Conservation (phyloP, 768 basidiomycete genomes). For the Boletus rufocinnamomeus region DNA sequence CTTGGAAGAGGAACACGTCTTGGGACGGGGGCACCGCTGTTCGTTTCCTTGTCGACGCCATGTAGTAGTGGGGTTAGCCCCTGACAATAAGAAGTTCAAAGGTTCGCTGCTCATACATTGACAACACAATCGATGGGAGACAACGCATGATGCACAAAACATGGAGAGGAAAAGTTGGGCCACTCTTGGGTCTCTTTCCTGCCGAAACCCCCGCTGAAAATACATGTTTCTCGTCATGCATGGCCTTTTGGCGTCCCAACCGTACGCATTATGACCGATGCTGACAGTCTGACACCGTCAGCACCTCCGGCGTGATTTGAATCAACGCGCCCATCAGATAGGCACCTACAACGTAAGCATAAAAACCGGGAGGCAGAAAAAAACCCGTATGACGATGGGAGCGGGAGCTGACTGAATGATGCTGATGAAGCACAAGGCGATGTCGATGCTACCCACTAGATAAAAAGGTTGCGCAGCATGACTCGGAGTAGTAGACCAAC, state of each 20-base stretch:
- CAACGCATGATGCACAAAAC: too few relatives aligned
- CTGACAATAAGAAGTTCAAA: not conserved
- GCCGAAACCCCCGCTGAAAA: not conserved
- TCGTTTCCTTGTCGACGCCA: slow-evolving; percentile 36
- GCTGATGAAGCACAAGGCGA: slow-evolving; percentile 5
- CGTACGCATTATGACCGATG: not conserved
- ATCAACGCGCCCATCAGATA: not conserved
- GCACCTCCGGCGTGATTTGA: not conserved
- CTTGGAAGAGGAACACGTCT: slow-evolving; percentile 45
- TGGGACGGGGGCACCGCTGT: slow-evolving; percentile 30
- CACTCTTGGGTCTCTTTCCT: not conserved
- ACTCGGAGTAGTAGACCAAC: not conserved
- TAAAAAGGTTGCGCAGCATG: not conserved
- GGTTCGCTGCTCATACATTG: not conserved
- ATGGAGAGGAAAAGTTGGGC: not conserved
- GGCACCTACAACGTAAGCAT: not conserved
- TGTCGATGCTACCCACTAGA: not conserved
- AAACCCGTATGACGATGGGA: not conserved
- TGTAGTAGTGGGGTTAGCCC: slow-evolving; percentile 11
- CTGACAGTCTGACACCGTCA: not conserved
- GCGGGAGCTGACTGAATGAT: not conserved
- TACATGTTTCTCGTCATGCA: not conserved
- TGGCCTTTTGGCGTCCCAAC: not conserved
- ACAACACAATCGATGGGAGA: not conserved
- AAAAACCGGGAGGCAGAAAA: not conserved